Evolutionary conservation across 2,329 filamentous ascomycete species (phyloP).

Genomic region (Diaporthe humulicola): DNA sequence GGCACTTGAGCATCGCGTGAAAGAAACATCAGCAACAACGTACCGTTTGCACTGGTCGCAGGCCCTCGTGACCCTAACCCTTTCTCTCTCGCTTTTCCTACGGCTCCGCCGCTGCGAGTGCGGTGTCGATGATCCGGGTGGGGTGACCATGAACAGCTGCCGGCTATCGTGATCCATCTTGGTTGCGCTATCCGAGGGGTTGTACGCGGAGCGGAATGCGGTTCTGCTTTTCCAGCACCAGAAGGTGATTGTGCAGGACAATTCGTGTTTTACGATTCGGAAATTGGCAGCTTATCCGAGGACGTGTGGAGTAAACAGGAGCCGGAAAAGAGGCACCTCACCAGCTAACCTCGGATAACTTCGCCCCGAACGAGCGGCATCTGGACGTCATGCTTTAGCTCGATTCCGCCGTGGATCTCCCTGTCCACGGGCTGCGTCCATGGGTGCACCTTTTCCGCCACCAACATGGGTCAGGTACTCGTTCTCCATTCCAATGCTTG

Average conservation of each 20-base stretch:
- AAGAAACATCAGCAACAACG: constrained; percentile 37
- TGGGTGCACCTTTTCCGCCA: constrained; percentile 15
- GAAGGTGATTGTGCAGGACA: not conserved
- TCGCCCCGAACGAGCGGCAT: constrained; percentile 11
- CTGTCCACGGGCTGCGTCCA: not conserved
- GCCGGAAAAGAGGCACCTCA: not conserved
- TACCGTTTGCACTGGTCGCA: constrained; percentile 64
- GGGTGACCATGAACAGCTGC: not conserved
- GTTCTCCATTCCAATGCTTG: constrained; percentile 1
- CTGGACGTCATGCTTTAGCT: not conserved
- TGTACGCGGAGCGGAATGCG: constrained; percentile 10
- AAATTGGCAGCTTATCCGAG: constrained; percentile 25
- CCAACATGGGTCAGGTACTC: constrained; percentile 15
- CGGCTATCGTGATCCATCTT: constrained; percentile 21
- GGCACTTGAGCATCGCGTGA: no score
- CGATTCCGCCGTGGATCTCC: not conserved
- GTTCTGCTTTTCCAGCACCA: constrained; percentile 12
- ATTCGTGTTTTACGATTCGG: constrained; percentile 15
- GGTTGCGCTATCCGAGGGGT: constrained; percentile 25
- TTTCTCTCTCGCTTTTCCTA: constrained; percentile 46
- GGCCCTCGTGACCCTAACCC: constrained; percentile 59
- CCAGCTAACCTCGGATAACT: constrained; percentile 18
- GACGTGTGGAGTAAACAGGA: not conserved
- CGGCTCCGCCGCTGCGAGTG: constrained; percentile 20
- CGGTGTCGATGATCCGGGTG: not conserved